These are phyloP conservation scores for Chrysophaeum taylorii DNA, from an alignment of 352 stramenopile genomes.

Conservation along the genomic window DNA sequence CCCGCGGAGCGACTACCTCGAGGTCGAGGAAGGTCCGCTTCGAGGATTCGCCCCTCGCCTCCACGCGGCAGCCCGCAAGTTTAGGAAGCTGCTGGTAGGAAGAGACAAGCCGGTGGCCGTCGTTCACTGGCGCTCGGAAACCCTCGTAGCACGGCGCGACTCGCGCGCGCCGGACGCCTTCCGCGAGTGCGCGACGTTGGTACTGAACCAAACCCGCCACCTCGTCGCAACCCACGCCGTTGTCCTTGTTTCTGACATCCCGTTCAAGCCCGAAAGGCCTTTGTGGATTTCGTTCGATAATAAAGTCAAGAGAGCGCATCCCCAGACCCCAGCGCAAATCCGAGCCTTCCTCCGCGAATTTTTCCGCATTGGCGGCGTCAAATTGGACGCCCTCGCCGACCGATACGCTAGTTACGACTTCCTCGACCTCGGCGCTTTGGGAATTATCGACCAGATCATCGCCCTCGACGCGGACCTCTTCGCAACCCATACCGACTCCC, in stretches of 20 bases:
- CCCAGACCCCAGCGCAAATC: neutral
- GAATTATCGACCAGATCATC: neutral
- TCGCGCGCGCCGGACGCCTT: neutral
- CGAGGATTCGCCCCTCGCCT: neutral
- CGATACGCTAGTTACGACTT: neutral
- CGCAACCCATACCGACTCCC: neutral
- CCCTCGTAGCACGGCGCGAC: neutral
- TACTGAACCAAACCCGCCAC: neutral
- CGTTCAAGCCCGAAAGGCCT: neutral
- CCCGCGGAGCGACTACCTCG: neutral
- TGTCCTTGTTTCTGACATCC: neutral
- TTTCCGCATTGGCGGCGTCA: neutral
- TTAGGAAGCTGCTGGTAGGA: no score
- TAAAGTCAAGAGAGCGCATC: neutral
- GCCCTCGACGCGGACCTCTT: neutral
- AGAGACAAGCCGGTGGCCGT: no score
- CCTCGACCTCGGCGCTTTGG: neutral
- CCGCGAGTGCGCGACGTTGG: neutral
- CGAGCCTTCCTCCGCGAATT: neutral
- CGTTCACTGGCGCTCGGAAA: conserved; percentile 5
- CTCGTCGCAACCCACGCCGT: neutral
- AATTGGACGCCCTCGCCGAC: neutral
- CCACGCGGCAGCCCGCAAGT: neutral
- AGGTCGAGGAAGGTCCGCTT: neutral
- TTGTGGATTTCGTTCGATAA: neutral